phyloP scores from a whole-genome alignment of 768 basidiomycete species.

The Clavulina sp. region DNA sequence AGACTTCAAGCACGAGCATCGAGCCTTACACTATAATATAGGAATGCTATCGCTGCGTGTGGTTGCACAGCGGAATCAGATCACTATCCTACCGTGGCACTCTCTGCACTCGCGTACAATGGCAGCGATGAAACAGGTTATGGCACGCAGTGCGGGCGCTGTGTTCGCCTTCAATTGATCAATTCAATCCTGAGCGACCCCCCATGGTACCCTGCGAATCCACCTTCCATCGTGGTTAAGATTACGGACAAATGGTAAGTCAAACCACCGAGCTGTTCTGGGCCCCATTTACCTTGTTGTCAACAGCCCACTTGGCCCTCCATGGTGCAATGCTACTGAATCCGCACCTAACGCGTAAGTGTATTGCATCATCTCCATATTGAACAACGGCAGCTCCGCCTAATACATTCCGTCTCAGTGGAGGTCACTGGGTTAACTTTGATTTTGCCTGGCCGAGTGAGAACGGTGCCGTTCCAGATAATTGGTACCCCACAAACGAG shows the following conservation, averaged over 20 bases:
- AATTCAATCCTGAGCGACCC: conserved; percentile 50
- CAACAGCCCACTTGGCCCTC: conserved; percentile 44
- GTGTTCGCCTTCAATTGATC: conserved; percentile 60
- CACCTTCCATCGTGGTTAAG: conserved; percentile 29
- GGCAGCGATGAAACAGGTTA: neutral
- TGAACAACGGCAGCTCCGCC: neutral
- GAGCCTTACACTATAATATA: conserved; percentile 13
- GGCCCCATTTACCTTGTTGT: no score
- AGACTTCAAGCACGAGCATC: neutral
- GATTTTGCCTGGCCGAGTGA: conserved; percentile 63
- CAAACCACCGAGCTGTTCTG: no score
- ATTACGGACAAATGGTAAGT: conserved; percentile 72
- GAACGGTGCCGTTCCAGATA: conserved; percentile 34
- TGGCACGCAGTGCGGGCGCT: conserved; percentile 29
- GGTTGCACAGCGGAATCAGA: conserved; percentile 52
- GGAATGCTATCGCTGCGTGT: conserved; percentile 26
- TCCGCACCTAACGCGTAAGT: conserved; percentile 46
- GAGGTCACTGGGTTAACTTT: conserved; percentile 57
- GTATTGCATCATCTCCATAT: neutral
- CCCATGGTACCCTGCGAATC: conserved; percentile 39
- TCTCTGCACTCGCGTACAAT: conserved; percentile 66
- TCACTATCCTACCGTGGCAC: conserved; percentile 60
- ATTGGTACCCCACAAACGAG: conserved; percentile 60
- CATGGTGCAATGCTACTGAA: conserved; percentile 53
- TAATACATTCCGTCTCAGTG: conserved; percentile 24